Percentiles rank a stretch among this genome's conserved stretches.
Conservation (phyloP, 352 stramenopile species). For the Phytophthora chlamydospora region DNA sequence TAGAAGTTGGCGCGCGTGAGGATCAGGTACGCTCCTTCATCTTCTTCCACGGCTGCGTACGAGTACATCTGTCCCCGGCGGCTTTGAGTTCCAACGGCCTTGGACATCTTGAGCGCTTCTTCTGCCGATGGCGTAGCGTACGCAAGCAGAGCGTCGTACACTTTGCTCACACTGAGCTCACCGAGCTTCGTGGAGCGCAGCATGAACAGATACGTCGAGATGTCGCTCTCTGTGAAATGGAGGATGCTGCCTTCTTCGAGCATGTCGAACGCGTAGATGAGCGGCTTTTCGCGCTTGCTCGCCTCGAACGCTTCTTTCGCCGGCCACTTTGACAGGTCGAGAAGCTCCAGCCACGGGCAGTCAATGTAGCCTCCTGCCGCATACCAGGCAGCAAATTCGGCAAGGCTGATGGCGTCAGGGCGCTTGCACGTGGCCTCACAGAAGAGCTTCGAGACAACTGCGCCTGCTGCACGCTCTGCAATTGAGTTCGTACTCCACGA, state of each 20-base stretch:
- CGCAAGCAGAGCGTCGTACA: constrained; percentile 80
- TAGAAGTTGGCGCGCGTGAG: constrained; percentile 87
- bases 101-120: constrained; percentile 71
- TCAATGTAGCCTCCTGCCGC: constrained; percentile 93
- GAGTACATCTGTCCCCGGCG: constrained; percentile 65
- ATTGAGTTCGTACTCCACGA: constrained; percentile 81
- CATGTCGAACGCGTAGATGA: constrained; percentile 89
- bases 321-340: constrained; percentile 96
- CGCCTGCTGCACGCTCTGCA: constrained; percentile 87
- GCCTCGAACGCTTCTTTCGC: constrained; percentile 88
- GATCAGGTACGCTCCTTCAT: constrained; percentile 83
- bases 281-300: constrained; percentile 84
- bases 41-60: constrained; percentile 81
- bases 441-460: constrained; percentile 91
- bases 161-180: constrained; percentile 72
- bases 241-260: constrained; percentile 85
- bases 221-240: constrained; percentile 85
- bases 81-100: constrained; percentile 47
- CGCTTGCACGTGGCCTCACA: constrained; percentile 71
- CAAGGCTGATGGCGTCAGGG: constrained; percentile 87
- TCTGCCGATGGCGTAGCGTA: constrained; percentile 77
- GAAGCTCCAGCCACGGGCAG: constrained; percentile 96
- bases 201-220: constrained; percentile 87
- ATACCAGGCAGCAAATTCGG: constrained; percentile 98
- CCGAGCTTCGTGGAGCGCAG: constrained; percentile 79